Evolutionary conservation across 129 eudicot species (phyloP), one percentile per base, ranked within the genome.

Genomic region (Tagetes erecta): DNA sequence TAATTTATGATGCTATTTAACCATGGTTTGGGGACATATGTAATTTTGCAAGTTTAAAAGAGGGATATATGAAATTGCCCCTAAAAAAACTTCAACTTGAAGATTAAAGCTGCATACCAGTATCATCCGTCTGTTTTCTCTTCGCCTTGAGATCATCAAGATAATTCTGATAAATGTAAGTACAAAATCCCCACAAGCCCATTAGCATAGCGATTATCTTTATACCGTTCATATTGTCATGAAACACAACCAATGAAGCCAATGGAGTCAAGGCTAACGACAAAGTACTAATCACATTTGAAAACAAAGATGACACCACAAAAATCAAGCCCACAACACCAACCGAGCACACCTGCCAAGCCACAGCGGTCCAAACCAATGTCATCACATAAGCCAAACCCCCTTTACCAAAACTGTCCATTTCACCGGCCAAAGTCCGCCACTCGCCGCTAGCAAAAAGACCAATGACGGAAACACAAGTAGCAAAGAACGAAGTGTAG

Each of bases 371-470:
- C 86, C 91, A 80, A 11, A 82, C 89, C 77, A 94, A 55, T 4
- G 97, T 94, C 96, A 94, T 77, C 40, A 91, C 68, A 58, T 90
- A 94, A 12, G 96, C 85, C 47, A 70, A 1, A 20, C 76, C 81
- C 46, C 98, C 98, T 0, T 84, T 44, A 14, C 78, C 46, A 59
- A 83, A 94, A 55, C 79, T 59, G 9, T 72, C 79, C 98, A 94
- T 88, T 55, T 94, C 98, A 3, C 84, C 83, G 1, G 52, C 72
- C 65, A 90, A 59, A 36, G 84, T 84, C 75, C 67, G 81, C 96
- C 98, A 94, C 71, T 94, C 96, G 4, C 98, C 98, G 46, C 97
- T 94, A n/a, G 88, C 90, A 39, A 94, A 90, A 78, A 94, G 92
- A 0, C 98, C 98, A 1, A 86, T 68, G n/a, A 67, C 3, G 1